Evolutionary conservation across 2,329 filamentous ascomycete species (phyloP).

Genomic region (Penicillium vulpinum): DNA sequence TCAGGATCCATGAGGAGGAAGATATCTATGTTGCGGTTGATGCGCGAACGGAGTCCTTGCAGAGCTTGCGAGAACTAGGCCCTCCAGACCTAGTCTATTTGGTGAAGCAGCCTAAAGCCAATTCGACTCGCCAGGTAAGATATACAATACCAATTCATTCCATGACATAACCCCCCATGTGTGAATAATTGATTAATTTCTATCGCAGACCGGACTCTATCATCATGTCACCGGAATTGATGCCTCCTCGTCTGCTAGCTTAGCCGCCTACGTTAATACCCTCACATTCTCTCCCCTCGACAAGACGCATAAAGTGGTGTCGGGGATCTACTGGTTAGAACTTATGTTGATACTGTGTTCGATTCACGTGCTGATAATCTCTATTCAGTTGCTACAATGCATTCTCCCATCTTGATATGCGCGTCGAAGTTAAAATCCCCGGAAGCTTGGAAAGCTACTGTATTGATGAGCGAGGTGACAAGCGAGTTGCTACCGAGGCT

Average conservation of each 20-base stretch:
- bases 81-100: constrained; percentile 95
- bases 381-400: constrained; percentile 88
- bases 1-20: constrained; percentile 88
- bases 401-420: constrained; percentile 96
- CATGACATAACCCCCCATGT: not conserved
- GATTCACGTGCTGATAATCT: constrained; percentile 17
- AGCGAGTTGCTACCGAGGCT: constrained; percentile 86
- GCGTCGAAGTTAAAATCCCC: constrained; percentile 94
- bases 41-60: constrained; percentile 83
- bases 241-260: constrained; percentile 92
- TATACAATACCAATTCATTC: not conserved
- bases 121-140: constrained; percentile 57
- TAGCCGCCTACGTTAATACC: constrained; percentile 98
- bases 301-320: constrained; percentile 84
- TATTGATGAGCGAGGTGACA: constrained; percentile 94
- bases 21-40: constrained; percentile 83
- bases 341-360: not conserved
- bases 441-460: constrained; percentile 97
- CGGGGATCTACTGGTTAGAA: constrained; percentile 85
- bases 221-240: constrained; percentile 98
- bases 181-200: constrained; percentile 4
- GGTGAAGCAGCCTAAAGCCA: constrained; percentile 70
- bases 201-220: constrained; percentile 77
- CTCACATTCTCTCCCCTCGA: constrained; percentile 86
- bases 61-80: constrained; percentile 84